Base-by-base conservation (phyloP, 805 yeast genomes). In the Yarrowia deformans region DNA sequence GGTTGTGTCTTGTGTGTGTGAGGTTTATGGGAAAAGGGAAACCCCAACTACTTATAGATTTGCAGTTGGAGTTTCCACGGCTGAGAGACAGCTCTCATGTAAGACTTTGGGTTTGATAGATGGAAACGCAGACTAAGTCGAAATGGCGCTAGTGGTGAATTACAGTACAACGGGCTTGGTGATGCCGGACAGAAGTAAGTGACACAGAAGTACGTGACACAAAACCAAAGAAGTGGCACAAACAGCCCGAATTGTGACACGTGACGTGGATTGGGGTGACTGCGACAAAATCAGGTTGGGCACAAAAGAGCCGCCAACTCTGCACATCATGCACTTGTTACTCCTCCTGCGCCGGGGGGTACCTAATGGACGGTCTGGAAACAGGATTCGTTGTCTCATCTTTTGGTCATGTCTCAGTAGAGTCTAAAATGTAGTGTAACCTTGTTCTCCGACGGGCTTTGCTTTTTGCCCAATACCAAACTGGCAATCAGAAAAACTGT, bases 381-480 rank as follows among this genome's bases (percentile, higher is more conserved):
- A 12, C 8, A 6, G 6, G 29, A 23, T 16, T 55, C 35, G 14
- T 23, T 55, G 35, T 55, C 34, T 54, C 34, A 6, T 43, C 18
- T 8, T 13, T 43, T 9, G 19, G 12, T 3, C n/a, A 23, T 37
- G 60, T 39, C 34, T 37, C 35, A 23, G 45, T 23, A 23, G 13
- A 54, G 60, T 23, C 60, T 54, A 54, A 54, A 54, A 14, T 14
- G 45, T 54, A 54, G 45, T 54, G 60, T 54, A 54, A 54, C 45
- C 10, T 54, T 16, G 34, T 18, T 9, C 6, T 18, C 1, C 3
- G 48, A 10, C 14, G 14, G 29, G 5, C 29, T 23, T 3, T 12
- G 13, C 14, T 9, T 40, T 14, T 4, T 14, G 43, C 43, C 43
- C 13, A 23, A 23, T 23, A 23, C 29, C 29, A 23, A 2, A 23